A percentile compares a stretch with the other conserved stretches of the same genome.
phyloP scores from a whole-genome alignment of 495 filamentous ascomycete genomes.

The Daldinia childiae region DNA sequence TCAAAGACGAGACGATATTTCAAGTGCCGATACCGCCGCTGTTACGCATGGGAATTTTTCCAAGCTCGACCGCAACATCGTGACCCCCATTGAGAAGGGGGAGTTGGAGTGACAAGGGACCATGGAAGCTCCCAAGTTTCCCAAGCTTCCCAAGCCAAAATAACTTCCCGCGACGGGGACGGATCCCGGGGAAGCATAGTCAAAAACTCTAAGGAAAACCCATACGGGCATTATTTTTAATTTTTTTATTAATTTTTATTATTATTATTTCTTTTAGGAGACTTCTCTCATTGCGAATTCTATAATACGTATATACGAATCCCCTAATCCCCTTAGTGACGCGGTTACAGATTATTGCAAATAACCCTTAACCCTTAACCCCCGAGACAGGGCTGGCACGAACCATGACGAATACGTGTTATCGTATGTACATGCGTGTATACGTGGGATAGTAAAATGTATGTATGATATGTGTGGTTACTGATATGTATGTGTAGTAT shows the following conservation, averaged over 20 bases:
- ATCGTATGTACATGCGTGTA: slow-evolving; percentile 5
- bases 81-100: slow-evolving; percentile 22
- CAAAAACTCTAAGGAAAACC: neutral
- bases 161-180: slow-evolving; percentile 7
- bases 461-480: neutral
- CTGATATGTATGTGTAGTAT: no score
- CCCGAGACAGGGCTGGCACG: slow-evolving; percentile 30
- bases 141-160: neutral
- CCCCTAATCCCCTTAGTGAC: slow-evolving; percentile 26
- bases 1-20: slow-evolving; percentile 24
- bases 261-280: slow-evolving; percentile 10
- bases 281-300: slow-evolving; percentile 17
- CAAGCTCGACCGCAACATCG: slow-evolving; percentile 23
- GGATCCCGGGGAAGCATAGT: slow-evolving; percentile 1
- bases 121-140: slow-evolving; percentile 2
- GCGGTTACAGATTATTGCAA: slow-evolving; percentile 19
- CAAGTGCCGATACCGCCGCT: slow-evolving; percentile 43
- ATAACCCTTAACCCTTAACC: neutral
- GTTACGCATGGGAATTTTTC: slow-evolving; percentile 18
- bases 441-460: neutral
- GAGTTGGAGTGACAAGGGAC: neutral
- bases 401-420: slow-evolving; percentile 32
- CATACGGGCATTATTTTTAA: slow-evolving; percentile 6
- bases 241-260: no score
- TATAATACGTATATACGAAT: neutral